These are phyloP conservation scores for Aspergillus sclerotioniger DNA, from an alignment of 495 filamentous ascomycete genomes.

Conservation along the genomic window DNA sequence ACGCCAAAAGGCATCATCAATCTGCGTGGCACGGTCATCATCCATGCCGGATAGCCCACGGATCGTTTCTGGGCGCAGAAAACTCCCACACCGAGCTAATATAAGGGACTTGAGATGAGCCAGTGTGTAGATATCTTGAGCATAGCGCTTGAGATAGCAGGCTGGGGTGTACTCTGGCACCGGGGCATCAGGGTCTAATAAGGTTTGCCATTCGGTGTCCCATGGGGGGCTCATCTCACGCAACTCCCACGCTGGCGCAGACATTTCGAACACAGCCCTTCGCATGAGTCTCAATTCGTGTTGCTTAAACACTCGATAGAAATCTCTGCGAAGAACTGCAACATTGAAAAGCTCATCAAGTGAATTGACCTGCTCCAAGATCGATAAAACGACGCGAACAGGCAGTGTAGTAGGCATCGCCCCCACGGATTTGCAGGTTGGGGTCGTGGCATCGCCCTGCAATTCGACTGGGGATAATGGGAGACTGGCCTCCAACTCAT, in stretches of 20 bases:
- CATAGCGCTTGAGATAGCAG: slow-evolving; percentile 55
- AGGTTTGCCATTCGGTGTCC: slow-evolving; percentile 40
- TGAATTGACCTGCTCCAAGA: slow-evolving; percentile 50
- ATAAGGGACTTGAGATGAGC: slow-evolving; percentile 59
- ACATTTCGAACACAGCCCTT: slow-evolving; percentile 53
- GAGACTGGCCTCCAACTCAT: slow-evolving; percentile 38
- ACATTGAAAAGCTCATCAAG: slow-evolving; percentile 59
- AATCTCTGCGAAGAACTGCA: slow-evolving; percentile 54
- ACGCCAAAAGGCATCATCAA: slow-evolving; percentile 67
- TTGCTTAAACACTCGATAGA: slow-evolving; percentile 60
- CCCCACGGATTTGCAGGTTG: slow-evolving; percentile 11
- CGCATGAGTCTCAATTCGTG: slow-evolving; percentile 58
- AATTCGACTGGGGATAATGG: slow-evolving; percentile 23
- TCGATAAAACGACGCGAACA: slow-evolving; percentile 48
- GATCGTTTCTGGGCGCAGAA: slow-evolving; percentile 58
- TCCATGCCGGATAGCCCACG: slow-evolving; percentile 53
- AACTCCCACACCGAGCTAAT: slow-evolving; percentile 55
- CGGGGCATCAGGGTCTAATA: slow-evolving; percentile 44
- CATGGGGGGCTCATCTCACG: slow-evolving; percentile 62
- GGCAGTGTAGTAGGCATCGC: slow-evolving; percentile 43
- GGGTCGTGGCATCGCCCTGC: slow-evolving; percentile 11
- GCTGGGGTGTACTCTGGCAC: slow-evolving; percentile 57
- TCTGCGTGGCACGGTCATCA: slow-evolving; percentile 46
- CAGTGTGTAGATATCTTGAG: slow-evolving; percentile 57
- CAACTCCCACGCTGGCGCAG: slow-evolving; percentile 64